Evolutionary conservation across 2,329 filamentous ascomycete species (phyloP), one percentile per base, ranked within the genome.

Genomic region (Sphaerulina populicola): DNA sequence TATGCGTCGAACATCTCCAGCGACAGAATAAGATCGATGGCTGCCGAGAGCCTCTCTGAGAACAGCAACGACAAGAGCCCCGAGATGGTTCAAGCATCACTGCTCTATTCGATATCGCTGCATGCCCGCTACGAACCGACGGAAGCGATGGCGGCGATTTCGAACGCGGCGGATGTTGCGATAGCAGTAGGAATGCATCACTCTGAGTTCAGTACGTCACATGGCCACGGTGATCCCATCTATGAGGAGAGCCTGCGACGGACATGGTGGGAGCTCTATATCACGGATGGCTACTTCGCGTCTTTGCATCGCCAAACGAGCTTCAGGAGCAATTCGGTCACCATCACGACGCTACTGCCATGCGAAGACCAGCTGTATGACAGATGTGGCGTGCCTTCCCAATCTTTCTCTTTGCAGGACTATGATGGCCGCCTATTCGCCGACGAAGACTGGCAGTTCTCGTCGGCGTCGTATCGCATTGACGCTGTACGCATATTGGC

Each of bases 231-330:
- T 4, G 79, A 85, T 53, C 74, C 80, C 0, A 74, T 88, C 1
- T 66, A 90, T 2, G 86, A 91, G 64, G 90, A 96, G 68, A 87
- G 84, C 65, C 85, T 88, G 79, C 79, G 88, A 14, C 77, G 90
- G 52, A 96, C 89, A 1, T 96, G 89, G 89, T 96, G 90, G 90
- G 88, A 80, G 60, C 62, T 87, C 36, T 91, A 84, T 64, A 78
- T 87, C n/a, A 78, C 88, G 11, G 88, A 94, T 65, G 87, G 85
- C 49, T 85, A 94, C 77, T 77, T 94, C 58, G 86, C 88, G 4
- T 87, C 86, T 3, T 82, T 94, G 58, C 86, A 86, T 59, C 78
- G 82, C 10, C 78, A 80, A 54, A 84, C 85, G 38, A 83, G 80
- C 49, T 86, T 87, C 66, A 68, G 77, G n/a, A 74, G 87, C 21